Evolutionary conservation across 2,329 filamentous ascomycete genomes (phyloP), one percentile per base, ranked within the genome.

Genomic region (Fusarium devonianum): DNA sequence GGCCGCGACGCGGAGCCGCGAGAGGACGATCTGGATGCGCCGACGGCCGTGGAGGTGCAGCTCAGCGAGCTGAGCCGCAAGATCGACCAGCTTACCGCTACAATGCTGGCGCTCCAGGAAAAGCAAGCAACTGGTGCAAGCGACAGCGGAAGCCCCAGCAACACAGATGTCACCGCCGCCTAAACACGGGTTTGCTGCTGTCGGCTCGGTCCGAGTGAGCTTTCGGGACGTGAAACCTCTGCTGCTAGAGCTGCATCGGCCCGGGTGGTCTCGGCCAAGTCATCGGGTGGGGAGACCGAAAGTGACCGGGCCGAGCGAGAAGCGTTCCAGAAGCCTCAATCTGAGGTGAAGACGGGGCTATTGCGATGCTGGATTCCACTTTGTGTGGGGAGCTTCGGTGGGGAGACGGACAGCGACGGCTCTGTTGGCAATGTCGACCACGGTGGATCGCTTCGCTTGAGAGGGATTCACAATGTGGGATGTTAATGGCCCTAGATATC

Each of bases 61-160:
- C 77, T 86, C 43, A 68, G 71, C 4, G 82, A 85, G 56, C 67
- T 86, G 58, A 75, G 76, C 30, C 69, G 68, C 35, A 85, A 85
- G 73, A 83, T 87, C 60, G 81, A 85, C 56, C 77, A 77, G 45
- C 70, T 86, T 55, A 83, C 82, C 0, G 72, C 77, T 14, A 64
- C 81, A 36, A 71, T 86, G 2, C 64, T 82, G 56, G 70, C 73
- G 4, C 69, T 84, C 64, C 81, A 83, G 60, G 67, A 71, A 44
- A 67, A 67, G 47, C 60, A 67, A 43, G 40, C 53, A 21, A 22
- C 41, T n/a, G 45, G 69, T 19, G 33, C 42, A 16, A 42, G 34
- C 23, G 22, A 26, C 18, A 42, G 42, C 18, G 30, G 26, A 16
- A 42, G 44, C 30, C 26, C 22, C 33, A 42, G 29, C 25, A 54